A percentile compares a stretch with the other conserved stretches of the same genome.
These are phyloP conservation scores for Pyricularia sp. DNA, from an alignment of 2,329 filamentous ascomycete species.

Conservation along the genomic window DNA sequence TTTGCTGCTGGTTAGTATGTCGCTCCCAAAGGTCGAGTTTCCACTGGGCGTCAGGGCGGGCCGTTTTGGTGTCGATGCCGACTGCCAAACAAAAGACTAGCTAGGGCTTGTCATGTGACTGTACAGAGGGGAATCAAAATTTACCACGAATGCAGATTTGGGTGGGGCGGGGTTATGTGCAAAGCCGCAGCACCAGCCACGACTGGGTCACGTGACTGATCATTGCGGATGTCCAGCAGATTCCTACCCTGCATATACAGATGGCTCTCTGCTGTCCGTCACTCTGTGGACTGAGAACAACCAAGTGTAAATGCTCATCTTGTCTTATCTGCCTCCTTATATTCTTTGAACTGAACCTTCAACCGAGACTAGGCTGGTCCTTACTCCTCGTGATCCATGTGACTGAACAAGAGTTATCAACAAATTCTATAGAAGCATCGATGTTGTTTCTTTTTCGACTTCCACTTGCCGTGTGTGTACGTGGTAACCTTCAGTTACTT, in stretches of 20 bases:
- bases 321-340: not conserved
- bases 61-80: conserved; percentile 1
- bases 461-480: no score
- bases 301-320: not conserved
- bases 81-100: not conserved
- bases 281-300: not conserved
- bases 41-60: not conserved
- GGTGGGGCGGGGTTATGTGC: not conserved
- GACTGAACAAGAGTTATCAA: no score
- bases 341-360: not conserved
- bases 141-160: not conserved
- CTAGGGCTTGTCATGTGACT: conserved; percentile 1
- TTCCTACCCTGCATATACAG: not conserved
- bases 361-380: no score
- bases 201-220: not conserved
- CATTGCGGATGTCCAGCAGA: no score
- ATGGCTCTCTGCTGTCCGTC: not conserved
- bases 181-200: not conserved
- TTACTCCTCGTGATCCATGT: no score
- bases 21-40: conserved; percentile 2
- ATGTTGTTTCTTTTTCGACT: no score
- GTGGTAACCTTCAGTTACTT: no score
- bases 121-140: not conserved
- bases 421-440: no score
- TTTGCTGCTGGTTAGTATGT: conserved; percentile 5